These are phyloP conservation scores for Triticum aestivum DNA, from an alignment of 176 grass and related monocot species.

Conservation along the genomic window DNA sequence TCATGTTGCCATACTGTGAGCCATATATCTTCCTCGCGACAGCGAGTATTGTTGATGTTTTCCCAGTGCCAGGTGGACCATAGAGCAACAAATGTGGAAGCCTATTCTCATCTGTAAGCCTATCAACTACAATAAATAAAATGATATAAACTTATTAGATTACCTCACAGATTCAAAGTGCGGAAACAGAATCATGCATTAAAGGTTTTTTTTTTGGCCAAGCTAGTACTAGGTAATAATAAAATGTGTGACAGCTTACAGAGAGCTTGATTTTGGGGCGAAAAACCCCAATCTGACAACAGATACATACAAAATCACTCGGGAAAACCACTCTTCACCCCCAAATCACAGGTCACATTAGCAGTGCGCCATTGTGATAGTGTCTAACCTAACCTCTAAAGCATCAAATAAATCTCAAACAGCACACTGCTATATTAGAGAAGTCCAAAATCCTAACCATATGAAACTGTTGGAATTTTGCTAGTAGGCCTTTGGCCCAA, in stretches of 20 bases:
- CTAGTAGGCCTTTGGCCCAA: too few species aligned
- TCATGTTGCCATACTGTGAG: conserved; percentile 89
- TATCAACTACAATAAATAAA: conserved; percentile 53
- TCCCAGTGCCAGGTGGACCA: conserved; percentile 81
- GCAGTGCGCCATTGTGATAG: too few species aligned
- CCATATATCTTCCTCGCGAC: conserved; percentile 94
- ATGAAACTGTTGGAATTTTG: too few species aligned
- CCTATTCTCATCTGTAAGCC: conserved; percentile 85
- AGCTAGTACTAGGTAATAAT: background rate
- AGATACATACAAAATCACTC: too few species aligned
- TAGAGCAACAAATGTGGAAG: conserved; percentile 91
- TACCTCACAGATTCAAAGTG: background rate
- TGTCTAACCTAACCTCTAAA: too few species aligned
- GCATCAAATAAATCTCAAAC: too few species aligned
- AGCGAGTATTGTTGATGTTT: conserved; percentile 91
- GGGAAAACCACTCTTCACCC: too few species aligned
- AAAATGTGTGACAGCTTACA: background rate
- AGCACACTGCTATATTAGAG: too few species aligned
- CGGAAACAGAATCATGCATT: background rate
- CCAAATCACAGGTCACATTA: too few species aligned
- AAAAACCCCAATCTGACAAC: background rate
- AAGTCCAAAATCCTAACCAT: too few species aligned
- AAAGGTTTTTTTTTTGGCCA: too few species aligned
- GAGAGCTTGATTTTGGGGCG: background rate
- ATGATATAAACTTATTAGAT: background rate